Evolutionary conservation across 805 yeast genomes (phyloP).

Genomic region (Soucietia sequanensis): DNA sequence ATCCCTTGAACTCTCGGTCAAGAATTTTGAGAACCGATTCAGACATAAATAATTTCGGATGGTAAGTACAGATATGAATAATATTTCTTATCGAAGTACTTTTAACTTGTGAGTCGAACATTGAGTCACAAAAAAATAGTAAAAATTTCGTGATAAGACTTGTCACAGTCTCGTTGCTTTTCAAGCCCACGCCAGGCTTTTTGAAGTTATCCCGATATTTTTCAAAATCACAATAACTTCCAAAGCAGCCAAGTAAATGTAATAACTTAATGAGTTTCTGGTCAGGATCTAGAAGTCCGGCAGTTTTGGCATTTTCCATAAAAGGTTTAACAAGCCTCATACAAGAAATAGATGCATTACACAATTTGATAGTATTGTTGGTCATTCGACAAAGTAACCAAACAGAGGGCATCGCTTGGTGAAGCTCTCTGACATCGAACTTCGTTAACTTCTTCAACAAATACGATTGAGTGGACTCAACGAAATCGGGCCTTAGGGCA

Average conservation of each 20-base stretch:
- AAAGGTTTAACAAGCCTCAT: constrained; percentile 50
- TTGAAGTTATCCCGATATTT: constrained; percentile 37
- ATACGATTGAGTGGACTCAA: constrained; percentile 47
- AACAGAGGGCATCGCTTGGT: constrained; percentile 71
- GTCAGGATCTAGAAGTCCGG: constrained; percentile 28
- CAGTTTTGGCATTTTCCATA: constrained; percentile 20
- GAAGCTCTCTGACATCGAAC: constrained; percentile 57
- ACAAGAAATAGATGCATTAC: constrained; percentile 65
- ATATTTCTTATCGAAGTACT: constrained; percentile 57
- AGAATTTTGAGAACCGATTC: constrained; percentile 51
- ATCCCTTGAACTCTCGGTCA: constrained; percentile 45
- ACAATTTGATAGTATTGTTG: constrained; percentile 47
- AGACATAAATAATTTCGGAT: constrained; percentile 65
- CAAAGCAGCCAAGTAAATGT: constrained; percentile 67
- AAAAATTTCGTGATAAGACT: constrained; percentile 60
- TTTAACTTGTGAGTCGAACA: constrained; percentile 33
- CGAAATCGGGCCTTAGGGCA: constrained; percentile 50
- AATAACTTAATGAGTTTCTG: constrained; percentile 55
- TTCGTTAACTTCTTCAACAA: constrained; percentile 59
- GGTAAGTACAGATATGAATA: constrained; percentile 56
- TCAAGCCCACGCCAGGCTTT: constrained; percentile 39
- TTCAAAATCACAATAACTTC: constrained; percentile 65
- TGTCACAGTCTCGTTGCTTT: constrained; percentile 52
- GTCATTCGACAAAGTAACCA: constrained; percentile 54
- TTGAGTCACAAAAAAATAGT: constrained; percentile 48